Conservation (phyloP, 148 eudicot genomes). For the Hydrangea macrophylla region DNA sequence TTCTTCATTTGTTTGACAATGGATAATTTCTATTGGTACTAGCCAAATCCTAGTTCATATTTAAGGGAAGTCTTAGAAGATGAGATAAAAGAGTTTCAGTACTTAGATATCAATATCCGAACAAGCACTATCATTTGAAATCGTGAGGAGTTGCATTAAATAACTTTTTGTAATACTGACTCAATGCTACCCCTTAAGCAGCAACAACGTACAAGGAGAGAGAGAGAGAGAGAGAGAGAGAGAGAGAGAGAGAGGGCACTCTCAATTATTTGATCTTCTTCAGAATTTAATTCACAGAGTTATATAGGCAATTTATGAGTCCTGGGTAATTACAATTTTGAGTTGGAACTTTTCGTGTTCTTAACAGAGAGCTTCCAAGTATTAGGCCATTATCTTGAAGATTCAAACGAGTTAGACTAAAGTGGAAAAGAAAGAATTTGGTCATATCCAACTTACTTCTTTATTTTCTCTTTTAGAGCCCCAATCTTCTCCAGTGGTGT, state of each 20-base stretch:
- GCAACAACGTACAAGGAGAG: background rate
- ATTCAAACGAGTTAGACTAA: background rate
- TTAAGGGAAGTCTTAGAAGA: too few relatives aligned
- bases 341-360: background rate
- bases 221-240: too few relatives aligned
- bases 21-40: too few relatives aligned
- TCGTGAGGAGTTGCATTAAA: background rate
- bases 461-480: conserved; percentile 48
- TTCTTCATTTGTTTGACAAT: too few relatives aligned
- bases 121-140: background rate
- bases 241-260: too few relatives aligned
- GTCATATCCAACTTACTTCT: conserved; percentile 44
- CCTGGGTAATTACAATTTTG: background rate
- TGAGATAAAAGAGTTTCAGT: background rate
- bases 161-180: background rate
- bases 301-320: background rate
- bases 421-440: background rate
- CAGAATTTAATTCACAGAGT: background rate
- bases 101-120: background rate
- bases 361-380: background rate
- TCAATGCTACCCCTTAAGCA: background rate
- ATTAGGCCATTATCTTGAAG: background rate
- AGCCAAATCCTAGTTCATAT: too few relatives aligned
- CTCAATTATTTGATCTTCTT: too few relatives aligned
- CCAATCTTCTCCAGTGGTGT: conserved; percentile 59